Evolutionary conservation across 805 yeast genomes (phyloP).

Genomic region (Diddensiella santjacobensis): DNA sequence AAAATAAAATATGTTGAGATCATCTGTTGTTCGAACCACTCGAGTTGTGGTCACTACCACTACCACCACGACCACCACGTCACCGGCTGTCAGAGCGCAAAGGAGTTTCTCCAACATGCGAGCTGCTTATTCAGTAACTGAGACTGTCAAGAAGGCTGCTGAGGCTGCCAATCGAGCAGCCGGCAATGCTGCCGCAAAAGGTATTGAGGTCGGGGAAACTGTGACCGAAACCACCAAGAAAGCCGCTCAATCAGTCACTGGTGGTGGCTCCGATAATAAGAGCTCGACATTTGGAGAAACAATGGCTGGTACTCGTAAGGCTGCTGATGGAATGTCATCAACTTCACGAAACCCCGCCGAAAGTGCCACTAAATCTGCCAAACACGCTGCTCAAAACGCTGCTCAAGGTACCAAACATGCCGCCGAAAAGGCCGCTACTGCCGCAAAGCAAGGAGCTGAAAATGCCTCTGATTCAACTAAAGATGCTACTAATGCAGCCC

Average conservation of each 20-base stretch:
- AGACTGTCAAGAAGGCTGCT: slow-evolving; percentile 16
- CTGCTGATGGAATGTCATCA: background rate
- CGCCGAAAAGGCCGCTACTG: background rate
- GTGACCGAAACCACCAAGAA: slow-evolving; percentile 9
- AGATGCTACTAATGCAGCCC: background rate
- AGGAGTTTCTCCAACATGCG: slow-evolving; percentile 3
- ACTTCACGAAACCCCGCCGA: slow-evolving; percentile 7
- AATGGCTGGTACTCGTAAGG: background rate
- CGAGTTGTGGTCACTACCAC: no score
- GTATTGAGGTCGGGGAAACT: slow-evolving; percentile 13
- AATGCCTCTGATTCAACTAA: slow-evolving; percentile 1
- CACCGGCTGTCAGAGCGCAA: no score
- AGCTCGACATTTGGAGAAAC: background rate
- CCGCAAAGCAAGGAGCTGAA: no score
- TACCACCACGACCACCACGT: no score
- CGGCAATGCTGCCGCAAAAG: slow-evolving; percentile 13
- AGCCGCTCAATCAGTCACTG: slow-evolving; percentile 10
- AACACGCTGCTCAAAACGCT: slow-evolving; percentile 9
- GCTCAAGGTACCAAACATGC: background rate
- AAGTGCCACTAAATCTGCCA: slow-evolving; percentile 2
- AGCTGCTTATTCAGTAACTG: slow-evolving; percentile 1
- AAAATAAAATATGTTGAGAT: no score
- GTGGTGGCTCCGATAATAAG: slow-evolving; percentile 3
- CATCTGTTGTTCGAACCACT: no score
- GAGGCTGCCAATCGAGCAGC: slow-evolving; percentile 13